Base-by-base conservation (phyloP, 139 green algal species). In the Picocystis salinarum region DNA sequence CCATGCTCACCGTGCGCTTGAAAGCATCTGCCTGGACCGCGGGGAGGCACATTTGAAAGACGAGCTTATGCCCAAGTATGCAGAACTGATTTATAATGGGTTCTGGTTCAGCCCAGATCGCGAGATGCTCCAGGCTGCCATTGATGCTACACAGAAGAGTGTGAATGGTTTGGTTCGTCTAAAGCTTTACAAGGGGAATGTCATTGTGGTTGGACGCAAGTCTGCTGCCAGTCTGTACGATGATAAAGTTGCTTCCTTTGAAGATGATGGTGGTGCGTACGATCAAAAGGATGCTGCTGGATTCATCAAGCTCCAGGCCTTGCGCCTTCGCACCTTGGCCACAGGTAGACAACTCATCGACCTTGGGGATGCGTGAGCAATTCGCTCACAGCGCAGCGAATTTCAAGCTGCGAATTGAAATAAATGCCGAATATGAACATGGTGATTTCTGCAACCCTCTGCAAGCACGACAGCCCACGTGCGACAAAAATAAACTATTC, bases 131-230 rank as follows among this genome's bases (percentile, higher is more conserved):
- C 82, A 94, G 70, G 66, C 65, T 12, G 44, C 70, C 15, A 73
- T 95, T 23, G 85, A 95, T 66, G 59, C 71, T 50, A 92, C 75
- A 40, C 69, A 86, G 68, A 33, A 79, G 40, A 27, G 20, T 13
- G 53, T 61, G 45, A 69, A 59, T 45, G 83, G 83, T 28, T 74
- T 63, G n/a, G 78, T 93, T 15, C 64, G 73, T 13, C 36, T 93
- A 6, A 92, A 94, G 74, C 71, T 91, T 33, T 92, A 91, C 73
- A 94, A 91, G 73, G 77, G 77, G 42, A 78, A 79, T 42, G 48
- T 69, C 5, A 73, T 84, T 33, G 80, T 92, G 33, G 78, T 76
- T n/a, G 73, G 76, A 15, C 68, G 79, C 26, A 73, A 74, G 52
- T 65, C 56, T 12, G 55, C 50, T 6, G 71, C 66, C 58, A 74